These are phyloP conservation scores for Apiotrichum akiyoshidainum DNA, from an alignment of 1,284 basidiomycete genomes.

Conservation along the genomic window DNA sequence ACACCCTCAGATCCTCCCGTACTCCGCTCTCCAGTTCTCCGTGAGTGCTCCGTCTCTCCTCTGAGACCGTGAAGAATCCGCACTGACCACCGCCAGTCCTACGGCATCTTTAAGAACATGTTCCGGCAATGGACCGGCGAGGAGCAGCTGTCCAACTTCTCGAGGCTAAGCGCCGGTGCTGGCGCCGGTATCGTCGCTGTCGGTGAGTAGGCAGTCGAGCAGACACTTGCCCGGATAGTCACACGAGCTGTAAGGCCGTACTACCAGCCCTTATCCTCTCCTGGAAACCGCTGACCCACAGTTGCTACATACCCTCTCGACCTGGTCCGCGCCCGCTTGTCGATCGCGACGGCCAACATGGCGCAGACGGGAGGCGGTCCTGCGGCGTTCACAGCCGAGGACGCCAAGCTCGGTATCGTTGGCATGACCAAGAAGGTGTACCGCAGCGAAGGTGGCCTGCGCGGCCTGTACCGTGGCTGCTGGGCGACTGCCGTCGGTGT, in stretches of 20 bases:
- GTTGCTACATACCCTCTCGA: slow-evolving; percentile 91
- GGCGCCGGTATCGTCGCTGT: slow-evolving; percentile 88
- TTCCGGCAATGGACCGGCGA: slow-evolving; percentile 54
- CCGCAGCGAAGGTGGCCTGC: slow-evolving; percentile 82
- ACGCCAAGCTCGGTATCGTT: slow-evolving; percentile 64
- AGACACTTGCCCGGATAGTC: too few relatives aligned
- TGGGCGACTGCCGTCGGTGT: slow-evolving; percentile 86
- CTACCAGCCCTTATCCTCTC: too few relatives aligned
- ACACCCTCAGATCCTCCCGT: slow-evolving; percentile 48
- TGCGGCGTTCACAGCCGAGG: slow-evolving; percentile 34
- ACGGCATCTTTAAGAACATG: slow-evolving; percentile 80
- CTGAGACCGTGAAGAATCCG: not conserved
- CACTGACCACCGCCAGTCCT: slow-evolving; percentile 46
- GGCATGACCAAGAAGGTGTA: slow-evolving; percentile 88
- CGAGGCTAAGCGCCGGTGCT: slow-evolving; percentile 76
- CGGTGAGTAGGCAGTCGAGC: slow-evolving; percentile 60
- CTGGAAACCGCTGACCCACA: slow-evolving; percentile 5
- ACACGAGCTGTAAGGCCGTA: not conserved
- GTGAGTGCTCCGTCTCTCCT: not conserved
- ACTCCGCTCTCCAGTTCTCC: slow-evolving; percentile 86
- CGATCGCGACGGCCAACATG: slow-evolving; percentile 71
- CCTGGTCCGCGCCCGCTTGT: slow-evolving; percentile 84
- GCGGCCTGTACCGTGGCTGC: slow-evolving; percentile 76
- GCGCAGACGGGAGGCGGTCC: slow-evolving; percentile 17
- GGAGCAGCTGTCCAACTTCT: slow-evolving; percentile 74